Conservation (phyloP, 176 grass and related monocot species). For the Saccharum spontaneum region DNA sequence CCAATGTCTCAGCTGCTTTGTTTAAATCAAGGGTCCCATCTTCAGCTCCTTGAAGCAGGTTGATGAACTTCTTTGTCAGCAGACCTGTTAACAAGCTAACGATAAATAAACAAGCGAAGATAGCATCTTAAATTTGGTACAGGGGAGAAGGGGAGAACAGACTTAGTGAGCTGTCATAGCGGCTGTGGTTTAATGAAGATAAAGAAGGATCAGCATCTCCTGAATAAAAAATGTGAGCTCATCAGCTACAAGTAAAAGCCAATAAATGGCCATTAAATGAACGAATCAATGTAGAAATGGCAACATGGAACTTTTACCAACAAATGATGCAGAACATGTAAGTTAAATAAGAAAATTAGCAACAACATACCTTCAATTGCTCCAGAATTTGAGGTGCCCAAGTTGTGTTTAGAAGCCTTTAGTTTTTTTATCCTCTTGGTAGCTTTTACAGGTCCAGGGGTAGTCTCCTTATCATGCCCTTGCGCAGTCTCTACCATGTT, state of each 20-base stretch:
- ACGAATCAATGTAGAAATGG: not conserved
- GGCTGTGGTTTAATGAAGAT: constrained; percentile 48
- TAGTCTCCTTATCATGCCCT: constrained; percentile 47
- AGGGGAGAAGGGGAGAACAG: not conserved
- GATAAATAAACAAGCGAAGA: constrained; percentile 16
- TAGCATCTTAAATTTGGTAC: not conserved
- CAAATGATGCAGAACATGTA: constrained; percentile 8
- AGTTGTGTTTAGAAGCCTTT: constrained; percentile 45
- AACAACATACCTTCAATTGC: constrained; percentile 43
- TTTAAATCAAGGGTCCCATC: constrained; percentile 96
- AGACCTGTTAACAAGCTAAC: constrained; percentile 57
- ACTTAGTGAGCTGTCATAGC: constrained; percentile 93
- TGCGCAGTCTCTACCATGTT: constrained; percentile 26
- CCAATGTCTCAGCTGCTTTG: constrained; percentile 78
- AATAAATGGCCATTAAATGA: constrained; percentile 17
- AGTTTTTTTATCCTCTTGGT: constrained; percentile 48
- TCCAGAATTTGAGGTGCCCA: constrained; percentile 30
- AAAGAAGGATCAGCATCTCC: constrained; percentile 46
- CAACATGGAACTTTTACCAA: not conserved
- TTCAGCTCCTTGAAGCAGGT: constrained; percentile 72
- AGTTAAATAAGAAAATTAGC: constrained; percentile 14
- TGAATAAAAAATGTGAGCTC: constrained; percentile 46
- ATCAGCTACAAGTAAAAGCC: constrained; percentile 15
- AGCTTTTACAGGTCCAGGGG: constrained; percentile 37
- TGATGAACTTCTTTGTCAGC: constrained; percentile 92